A percentile compares a stretch with the other conserved stretches of the same genome.
Evolutionary conservation across 2,329 filamentous ascomycete genomes (phyloP).

Genomic region (Cladophialophora psammophila): DNA sequence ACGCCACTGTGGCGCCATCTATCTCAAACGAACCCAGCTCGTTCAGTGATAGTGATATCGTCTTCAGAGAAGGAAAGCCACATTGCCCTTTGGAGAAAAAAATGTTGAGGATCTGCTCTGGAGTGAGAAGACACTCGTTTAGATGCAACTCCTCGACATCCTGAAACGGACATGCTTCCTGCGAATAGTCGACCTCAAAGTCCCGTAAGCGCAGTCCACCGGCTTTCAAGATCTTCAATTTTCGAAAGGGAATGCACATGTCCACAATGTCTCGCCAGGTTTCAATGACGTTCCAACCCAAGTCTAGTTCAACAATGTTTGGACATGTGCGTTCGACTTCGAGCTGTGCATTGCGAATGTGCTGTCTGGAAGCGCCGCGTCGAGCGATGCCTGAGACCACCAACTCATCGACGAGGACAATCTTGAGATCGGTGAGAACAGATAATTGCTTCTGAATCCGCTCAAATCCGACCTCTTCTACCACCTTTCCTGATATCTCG

Average conservation of each 20-base stretch:
- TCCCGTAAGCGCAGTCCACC: conserved; percentile 33
- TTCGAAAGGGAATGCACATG: conserved; percentile 74
- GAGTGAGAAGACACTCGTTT: conserved; percentile 71
- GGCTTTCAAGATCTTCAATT: conserved; percentile 70
- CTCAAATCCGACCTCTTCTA: conserved; percentile 93
- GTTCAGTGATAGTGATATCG: conserved; percentile 34
- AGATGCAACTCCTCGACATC: conserved; percentile 64
- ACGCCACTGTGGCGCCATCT: not conserved
- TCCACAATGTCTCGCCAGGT: conserved; percentile 69
- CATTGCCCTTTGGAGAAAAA: conserved; percentile 20
- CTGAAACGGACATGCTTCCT: conserved; percentile 45
- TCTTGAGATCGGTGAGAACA: conserved; percentile 75
- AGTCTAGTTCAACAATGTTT: conserved; percentile 74
- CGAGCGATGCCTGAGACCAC: conserved; percentile 58
- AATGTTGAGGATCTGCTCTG: conserved; percentile 65
- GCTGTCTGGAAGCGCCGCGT: conserved; percentile 31
- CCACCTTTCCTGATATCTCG: conserved; percentile 79
- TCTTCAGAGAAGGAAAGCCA: conserved; percentile 35
- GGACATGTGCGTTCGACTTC: conserved; percentile 66
- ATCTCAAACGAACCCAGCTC: conserved; percentile 31
- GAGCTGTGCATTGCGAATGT: conserved; percentile 44
- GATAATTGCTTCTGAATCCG: conserved; percentile 85
- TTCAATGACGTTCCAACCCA: conserved; percentile 84
- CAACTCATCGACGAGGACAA: conserved; percentile 82
- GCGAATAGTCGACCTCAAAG: conserved; percentile 10